These are phyloP conservation scores for Boletus subcaerulescens DNA, from an alignment of 768 basidiomycete genomes.

Conservation along the genomic window DNA sequence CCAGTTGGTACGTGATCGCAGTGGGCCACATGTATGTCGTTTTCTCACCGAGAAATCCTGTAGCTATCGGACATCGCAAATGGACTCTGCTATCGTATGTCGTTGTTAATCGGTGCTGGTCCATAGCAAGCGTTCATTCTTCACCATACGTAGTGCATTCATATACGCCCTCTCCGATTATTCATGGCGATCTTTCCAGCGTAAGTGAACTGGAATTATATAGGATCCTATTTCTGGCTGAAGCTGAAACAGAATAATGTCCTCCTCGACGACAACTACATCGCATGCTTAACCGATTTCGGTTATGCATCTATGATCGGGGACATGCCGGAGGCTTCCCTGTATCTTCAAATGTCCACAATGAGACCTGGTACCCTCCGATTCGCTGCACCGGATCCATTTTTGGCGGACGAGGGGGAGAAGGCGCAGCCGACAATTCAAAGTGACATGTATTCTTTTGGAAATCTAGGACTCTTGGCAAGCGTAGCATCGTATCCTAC, in stretches of 20 bases:
- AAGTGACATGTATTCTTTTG: slow-evolving; percentile 18
- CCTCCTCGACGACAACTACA: not conserved
- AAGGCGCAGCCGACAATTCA: not conserved
- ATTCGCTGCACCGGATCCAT: slow-evolving; percentile 40
- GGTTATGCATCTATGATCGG: slow-evolving; percentile 7
- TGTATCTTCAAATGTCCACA: slow-evolving; percentile 21
- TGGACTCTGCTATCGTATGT: slow-evolving; percentile 6
- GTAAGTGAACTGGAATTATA: not conserved
- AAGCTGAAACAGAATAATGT: slow-evolving; percentile 1
- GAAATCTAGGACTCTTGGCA: slow-evolving; percentile 30
- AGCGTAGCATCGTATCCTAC: not conserved
- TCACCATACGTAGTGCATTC: slow-evolving; percentile 8
- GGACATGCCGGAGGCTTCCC: not conserved
- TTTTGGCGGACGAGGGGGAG: slow-evolving; percentile 15
- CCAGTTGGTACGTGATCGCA: slow-evolving; percentile 1
- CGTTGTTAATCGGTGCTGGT: not conserved
- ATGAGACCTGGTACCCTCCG: slow-evolving; percentile 36
- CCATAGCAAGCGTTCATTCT: not conserved
- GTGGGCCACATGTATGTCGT: too few species aligned
- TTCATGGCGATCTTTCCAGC: slow-evolving; percentile 13
- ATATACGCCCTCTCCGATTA: not conserved
- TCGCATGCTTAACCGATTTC: slow-evolving; percentile 1
- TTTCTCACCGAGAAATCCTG: not conserved
- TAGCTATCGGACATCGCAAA: slow-evolving; percentile 12
- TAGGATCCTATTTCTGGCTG: not conserved